Evolutionary conservation across 2,329 filamentous ascomycete species (phyloP), one percentile per base, ranked within the genome.

Genomic region (Colletotrichum melonis): DNA sequence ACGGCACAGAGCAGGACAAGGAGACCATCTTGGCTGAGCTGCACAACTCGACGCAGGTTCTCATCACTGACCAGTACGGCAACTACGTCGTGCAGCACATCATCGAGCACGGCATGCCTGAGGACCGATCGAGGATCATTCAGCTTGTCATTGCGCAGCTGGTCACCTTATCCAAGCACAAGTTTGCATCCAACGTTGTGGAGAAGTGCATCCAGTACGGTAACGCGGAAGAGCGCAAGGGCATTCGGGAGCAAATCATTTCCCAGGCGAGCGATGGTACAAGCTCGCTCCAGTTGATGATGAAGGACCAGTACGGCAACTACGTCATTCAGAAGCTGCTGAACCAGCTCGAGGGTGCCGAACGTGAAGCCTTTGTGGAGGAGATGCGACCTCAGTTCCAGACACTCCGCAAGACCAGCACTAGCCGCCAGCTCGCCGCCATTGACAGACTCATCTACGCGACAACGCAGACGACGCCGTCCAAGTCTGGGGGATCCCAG

Each of bases 81-180:
- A 99, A 99, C 83, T 99, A 99, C 80, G 97, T 99, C 22, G 93
- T 94, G 4, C 97, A 98, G 81, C 95, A 98, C 80, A 91, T 98
- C 64, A 95, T 99, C 74, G 87, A 92, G 73, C 91, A 94, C 75
- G 95, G 95, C 28, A 88, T 92, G 64, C 87, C 89, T 4, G 90
- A 92, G 69, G 95, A 98, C 78, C 90, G 92, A 24, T 87, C 88
- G 16, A 90, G 88, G 77, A 92, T 98, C 78, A 93, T 98, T 69
- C 84, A 88, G 30, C 86, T 95, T 59, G 92, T 98, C 75, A 92
- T 92, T 76, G 86, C 87, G 14, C 90, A 95, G 70, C 86, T 98
- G 2, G 83, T 98, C 52, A 84, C 86, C 1, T 92, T 95, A 77
- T 98, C 95, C 30, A 98, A 95, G 86, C 95, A 98, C 85, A 99